A percentile compares a stretch with the other conserved stretches of the same genome.
phyloP scores from a whole-genome alignment of 352 stramenopile genomes.

The Halophytophthora polymorphica region DNA sequence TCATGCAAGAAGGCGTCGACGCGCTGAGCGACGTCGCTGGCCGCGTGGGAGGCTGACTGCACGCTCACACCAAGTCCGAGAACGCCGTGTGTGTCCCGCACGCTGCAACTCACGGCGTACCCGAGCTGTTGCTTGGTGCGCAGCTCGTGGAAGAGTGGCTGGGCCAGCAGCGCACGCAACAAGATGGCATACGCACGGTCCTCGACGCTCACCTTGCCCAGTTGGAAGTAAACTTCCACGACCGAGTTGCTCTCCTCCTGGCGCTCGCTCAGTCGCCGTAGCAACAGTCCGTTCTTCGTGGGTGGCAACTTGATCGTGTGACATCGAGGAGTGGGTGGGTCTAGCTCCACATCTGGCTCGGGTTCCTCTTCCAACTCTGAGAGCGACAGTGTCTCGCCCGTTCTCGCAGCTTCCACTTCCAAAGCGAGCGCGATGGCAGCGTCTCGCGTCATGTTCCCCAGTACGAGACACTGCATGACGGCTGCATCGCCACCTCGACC shows the following conservation, averaged over 20 bases:
- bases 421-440: conserved; percentile 35
- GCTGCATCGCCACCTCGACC: conserved; percentile 11
- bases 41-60: conserved; percentile 61
- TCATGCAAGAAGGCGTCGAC: conserved; percentile 64
- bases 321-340: conserved; percentile 26
- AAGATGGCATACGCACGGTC: conserved; percentile 66
- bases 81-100: conserved; percentile 73
- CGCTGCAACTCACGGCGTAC: conserved; percentile 75
- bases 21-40: conserved; percentile 49
- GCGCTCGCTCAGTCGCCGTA: conserved; percentile 63
- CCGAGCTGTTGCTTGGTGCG: conserved; percentile 81
- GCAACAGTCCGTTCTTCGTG: conserved; percentile 54
- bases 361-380: conserved; percentile 19
- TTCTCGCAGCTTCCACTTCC: conserved; percentile 26
- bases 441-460: conserved; percentile 55
- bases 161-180: conserved; percentile 72
- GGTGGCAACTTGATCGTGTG: conserved; percentile 49
- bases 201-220: conserved; percentile 44
- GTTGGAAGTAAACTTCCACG: conserved; percentile 84
- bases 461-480: conserved; percentile 33
- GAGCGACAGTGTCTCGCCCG: conserved; percentile 6
- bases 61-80: conserved; percentile 69
- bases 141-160: conserved; percentile 81
- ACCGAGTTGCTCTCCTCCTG: conserved; percentile 73
- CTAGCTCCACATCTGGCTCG: conserved; percentile 10